Conservation (phyloP, 805 yeast genomes). For the Scheffersomyces stipitis region DNA sequence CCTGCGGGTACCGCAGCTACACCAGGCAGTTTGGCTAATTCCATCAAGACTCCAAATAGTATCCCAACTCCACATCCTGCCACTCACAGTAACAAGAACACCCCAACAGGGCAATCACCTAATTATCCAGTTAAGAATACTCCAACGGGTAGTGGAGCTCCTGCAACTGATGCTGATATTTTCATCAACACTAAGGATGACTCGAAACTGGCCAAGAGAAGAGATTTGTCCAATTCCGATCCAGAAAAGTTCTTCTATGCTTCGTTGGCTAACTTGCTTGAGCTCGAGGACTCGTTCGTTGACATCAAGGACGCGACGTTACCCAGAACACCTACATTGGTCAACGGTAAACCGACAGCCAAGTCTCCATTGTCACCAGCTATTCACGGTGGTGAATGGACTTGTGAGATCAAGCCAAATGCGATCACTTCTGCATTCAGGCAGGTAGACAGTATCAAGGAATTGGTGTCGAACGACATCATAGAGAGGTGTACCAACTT, state of each 20-base stretch:
- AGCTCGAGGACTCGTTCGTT: slow-evolving; percentile 40
- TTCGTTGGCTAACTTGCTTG: slow-evolving; percentile 50
- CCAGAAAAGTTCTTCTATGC: slow-evolving; percentile 51
- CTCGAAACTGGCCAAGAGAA: slow-evolving; percentile 42
- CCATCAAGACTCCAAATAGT: slow-evolving; percentile 45
- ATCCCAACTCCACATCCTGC: slow-evolving; percentile 43
- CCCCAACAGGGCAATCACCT: slow-evolving; percentile 42
- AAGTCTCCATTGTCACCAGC: slow-evolving; percentile 42
- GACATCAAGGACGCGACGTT: slow-evolving; percentile 13
- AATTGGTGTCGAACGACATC: slow-evolving; percentile 24
- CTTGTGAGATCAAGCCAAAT: slow-evolving; percentile 45
- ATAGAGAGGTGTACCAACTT: background rate
- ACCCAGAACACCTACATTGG: slow-evolving; percentile 23
- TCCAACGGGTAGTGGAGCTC: slow-evolving; percentile 4
- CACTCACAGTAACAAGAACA: slow-evolving; percentile 39
- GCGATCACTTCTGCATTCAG: slow-evolving; percentile 47
- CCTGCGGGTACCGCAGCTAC: slow-evolving; percentile 38
- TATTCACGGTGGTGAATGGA: slow-evolving; percentile 32
- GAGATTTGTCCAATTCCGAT: slow-evolving; percentile 46
- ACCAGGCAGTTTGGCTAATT: slow-evolving; percentile 36
- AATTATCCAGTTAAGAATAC: slow-evolving; percentile 14
- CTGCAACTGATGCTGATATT: slow-evolving; percentile 18
- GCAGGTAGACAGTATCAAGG: slow-evolving; percentile 40
- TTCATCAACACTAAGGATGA: slow-evolving; percentile 32
- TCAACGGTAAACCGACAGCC: slow-evolving; percentile 12